Evolutionary conservation across 306 rosid species (phyloP), one percentile per base, ranked within the genome.

Genomic region (Mimosa pudica): DNA sequence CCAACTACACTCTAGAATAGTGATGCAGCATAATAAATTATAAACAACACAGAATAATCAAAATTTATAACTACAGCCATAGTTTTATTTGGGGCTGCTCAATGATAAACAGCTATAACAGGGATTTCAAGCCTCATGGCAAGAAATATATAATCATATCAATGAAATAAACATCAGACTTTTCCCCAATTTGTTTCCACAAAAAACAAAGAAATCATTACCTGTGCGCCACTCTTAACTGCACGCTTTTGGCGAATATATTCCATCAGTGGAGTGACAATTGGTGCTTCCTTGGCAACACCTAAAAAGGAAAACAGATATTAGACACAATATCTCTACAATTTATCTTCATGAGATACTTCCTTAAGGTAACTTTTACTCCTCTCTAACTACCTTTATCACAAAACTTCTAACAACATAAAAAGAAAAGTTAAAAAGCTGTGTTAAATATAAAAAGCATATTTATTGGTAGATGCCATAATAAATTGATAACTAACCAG

Each of bases 261-360:
- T 83, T 93, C 98, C 99, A 95, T 95, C 45, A 95, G 81, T 66
- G 99, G 97, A 13, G 99, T 95, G 68, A 95, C 90, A 54, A 91
- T 82, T 58, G 86, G 92, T 81, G 89, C 8, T 81, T 90, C 99
- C 87, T 93, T 95, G 67, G 85, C 86, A 83, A 80, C 82, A 62
- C 96, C 99, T 95, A 36, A 30, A 84, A 81, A 87, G 78, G 65
- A 84, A 72, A 42, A 60, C 74, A 12, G 70, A 58, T 45, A 79
- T 77, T 10, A 78, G 73, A 70, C 16, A 14, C 38, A 77, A 57
- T 66, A 8, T 16, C 49, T 78, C 58, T 16, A 35, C 75, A 61
- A 77, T 58, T 44, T 51, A 41, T 79, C 79, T n/a, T 74, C 36
- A 55, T 32, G 4, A 44, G 35, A 80, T 51, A 73, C 51, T 36